Evolutionary conservation across 768 basidiomycete genomes (phyloP), one percentile per base, ranked within the genome.

Genomic region (Auriscalpium microsporum): DNA sequence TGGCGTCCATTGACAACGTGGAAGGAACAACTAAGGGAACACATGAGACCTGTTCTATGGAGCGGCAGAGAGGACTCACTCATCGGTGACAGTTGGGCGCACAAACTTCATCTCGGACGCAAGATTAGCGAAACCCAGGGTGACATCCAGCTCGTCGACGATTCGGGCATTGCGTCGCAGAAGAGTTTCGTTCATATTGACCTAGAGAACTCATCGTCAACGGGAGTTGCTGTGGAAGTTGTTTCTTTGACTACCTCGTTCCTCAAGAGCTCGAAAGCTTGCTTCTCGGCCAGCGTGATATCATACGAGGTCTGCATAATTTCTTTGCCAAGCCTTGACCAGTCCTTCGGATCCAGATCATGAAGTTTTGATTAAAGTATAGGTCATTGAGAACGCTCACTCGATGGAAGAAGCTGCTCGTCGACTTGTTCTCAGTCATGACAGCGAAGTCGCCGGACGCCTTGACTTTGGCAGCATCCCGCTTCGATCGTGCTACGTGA

Each of bases 101-200:
- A 86, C 81, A 63, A 92, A 86, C 38, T 81, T 79, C 72, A 90
- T 77, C 59, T 95, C 90, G 3, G 72, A 67, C 0, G 94, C 95
- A 19, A 94, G 75, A 47, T 78, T 78, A 6, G 94, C 88, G 62
- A 95, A 96, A 0, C 85, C 82, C 3, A 93, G 68, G 0, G 81
- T 78, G 13, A 96, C 82, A 65, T 98, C 94, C 11, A 98, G 69
- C 67, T 98, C 93, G 65, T 94, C 91, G 40, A 94, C 70, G 46
- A 93, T 75, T 28, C 81, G 78, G 4, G 89, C 83, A 64, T 94
- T 95, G 33, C 77, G 75, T 58, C 85, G 78, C n/a, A 97, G 70
- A 21, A 72, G 71, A 6, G 69, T 58, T 10, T 82, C 75, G 58
- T 80, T 73, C 13, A 70, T 72, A 56, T 77, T 85, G 48, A 94